Conservation (phyloP, 2,329 filamentous ascomycete genomes). For the Pseudogymnoascus sp. region DNA sequence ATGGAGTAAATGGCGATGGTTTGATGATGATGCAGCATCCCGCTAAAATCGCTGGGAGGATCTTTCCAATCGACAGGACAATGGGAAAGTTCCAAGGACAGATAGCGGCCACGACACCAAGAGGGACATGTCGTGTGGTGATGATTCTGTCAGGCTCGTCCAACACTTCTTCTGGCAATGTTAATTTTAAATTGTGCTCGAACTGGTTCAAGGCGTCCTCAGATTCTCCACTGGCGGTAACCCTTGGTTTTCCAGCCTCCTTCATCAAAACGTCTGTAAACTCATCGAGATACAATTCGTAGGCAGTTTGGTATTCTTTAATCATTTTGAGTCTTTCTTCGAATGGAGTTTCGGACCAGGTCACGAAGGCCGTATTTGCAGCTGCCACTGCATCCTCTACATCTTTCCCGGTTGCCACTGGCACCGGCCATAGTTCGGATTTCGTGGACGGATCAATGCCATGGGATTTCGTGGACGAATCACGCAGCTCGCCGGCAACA, state of each 20-base stretch:
- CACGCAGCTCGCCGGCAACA: conserved; percentile 5
- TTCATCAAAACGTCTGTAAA: conserved; percentile 36
- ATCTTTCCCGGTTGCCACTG: conserved; percentile 33
- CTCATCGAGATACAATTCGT: conserved; percentile 28
- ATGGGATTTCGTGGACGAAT: conserved; percentile 3
- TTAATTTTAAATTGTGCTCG: conserved; percentile 22
- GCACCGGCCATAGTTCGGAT: conserved; percentile 26
- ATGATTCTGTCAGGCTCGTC: conserved; percentile 38
- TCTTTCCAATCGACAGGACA: conserved; percentile 42
- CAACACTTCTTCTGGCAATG: conserved; percentile 39
- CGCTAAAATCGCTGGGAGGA: conserved; percentile 40
- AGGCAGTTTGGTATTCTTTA: conserved; percentile 18
- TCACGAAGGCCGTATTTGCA: conserved; percentile 37
- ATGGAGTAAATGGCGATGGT: conserved; percentile 50
- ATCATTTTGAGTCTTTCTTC: conserved; percentile 36
- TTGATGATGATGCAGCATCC: conserved; percentile 50
- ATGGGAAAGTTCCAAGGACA: conserved; percentile 53
- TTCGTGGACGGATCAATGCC: conserved; percentile 19
- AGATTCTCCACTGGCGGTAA: conserved; percentile 23
- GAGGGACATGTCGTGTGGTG: conserved; percentile 36
- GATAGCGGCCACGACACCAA: conserved; percentile 46
- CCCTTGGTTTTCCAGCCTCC: conserved; percentile 41
- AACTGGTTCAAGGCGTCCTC: conserved; percentile 24
- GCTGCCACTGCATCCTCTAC: conserved; percentile 38
- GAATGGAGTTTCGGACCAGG: conserved; percentile 37